Base-by-base conservation (phyloP, 164 flowering plant genomes). In the Kalanchoe fedtschenkoi region DNA sequence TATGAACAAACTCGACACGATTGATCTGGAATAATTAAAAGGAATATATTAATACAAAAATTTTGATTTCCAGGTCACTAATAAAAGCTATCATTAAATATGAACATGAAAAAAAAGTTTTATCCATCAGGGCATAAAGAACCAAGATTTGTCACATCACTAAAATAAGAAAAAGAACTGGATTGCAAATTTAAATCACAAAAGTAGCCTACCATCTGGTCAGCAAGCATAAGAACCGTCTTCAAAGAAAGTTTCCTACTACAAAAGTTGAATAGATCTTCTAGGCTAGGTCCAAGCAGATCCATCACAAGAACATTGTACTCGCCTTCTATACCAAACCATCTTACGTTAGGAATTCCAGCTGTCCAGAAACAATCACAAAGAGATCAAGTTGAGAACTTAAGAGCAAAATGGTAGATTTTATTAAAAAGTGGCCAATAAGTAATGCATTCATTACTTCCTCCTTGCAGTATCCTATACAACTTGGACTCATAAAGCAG, bases 261-360 rank as follows among this genome's bases (percentile, higher is more conserved):
- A 68, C 96, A 89, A 57, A 85, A 87, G 67, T 83, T 89, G 70
- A 89, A 89, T 15, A 89, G 78, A 76, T 89, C 96, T 78, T 89
- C 96, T 60, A 89, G 84, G 73, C 96, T 89, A 34, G 95, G 96
- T 44, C 96, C 96, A 63, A 89, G 85, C 66, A 89, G 74, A 77
- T 89, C 96, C 86, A 89, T 89, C 71, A 86, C 96, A 26, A 89
- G 77, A 60, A 89, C 93, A 77, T 89, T 89, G 62, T 85, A 89
- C 58, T 89, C 96, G 33, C 96, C 96, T 67, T 89, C 96, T 32
- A 83, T 91, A 42, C 96, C 96, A 78, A 82, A 89, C 96, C 96
- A 89, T 78, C 83, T 82, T 60, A 87, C 91, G 74, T 87, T 85
- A 57, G 93, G 93, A 68, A 89, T 77, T 29, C 96, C 96, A 71